Base-by-base conservation (phyloP, 2,329 filamentous ascomycete genomes). In the Trichoderma sp. region DNA sequence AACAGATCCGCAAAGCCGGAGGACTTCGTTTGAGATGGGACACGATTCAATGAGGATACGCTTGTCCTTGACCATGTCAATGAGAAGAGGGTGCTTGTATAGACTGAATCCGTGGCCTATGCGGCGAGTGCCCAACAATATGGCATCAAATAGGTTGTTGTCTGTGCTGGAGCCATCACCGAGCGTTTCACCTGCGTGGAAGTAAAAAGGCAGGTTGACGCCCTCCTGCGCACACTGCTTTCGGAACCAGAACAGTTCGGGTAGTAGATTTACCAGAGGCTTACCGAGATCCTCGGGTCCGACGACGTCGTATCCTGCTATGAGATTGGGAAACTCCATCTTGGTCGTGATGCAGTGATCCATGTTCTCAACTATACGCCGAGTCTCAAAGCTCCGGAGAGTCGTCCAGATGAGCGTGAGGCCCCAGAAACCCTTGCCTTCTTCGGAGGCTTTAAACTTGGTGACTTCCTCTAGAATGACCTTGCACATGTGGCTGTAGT, bases 161-260 rank as follows among this genome's bases (percentile, higher is more conserved):
- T 98, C 95, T 0, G 93, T 93, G 24, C 87, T 88, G 79, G 91
- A 92, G 33, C 95, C 95, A 77, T 87, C 85, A 29, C 94, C 95
- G 0, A 97, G 90, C 41, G 92, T 94, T 84, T 98, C 95, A 78
- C 95, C 96, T 0, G 96, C 95, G 83, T 98, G 95, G 86, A 98
- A 97, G 87, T 97, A 97, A 86, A 98, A 98, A 1, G 96, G 96
- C 11, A 99, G 91, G 67, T 95, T 91, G 50, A 98, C 90, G 3
- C 90, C 91, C 80, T 95, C 92, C 81, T 94, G 89, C 0, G 91
- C 90, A 82, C 95, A 98, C 79, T 93, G 91, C 83, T 96, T 95
- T 78, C 92, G 92, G 88, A 98, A 98, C 95, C 95, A 98, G 84
- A 98, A 96, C 0, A 98, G 86, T 80, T 97, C 91, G 0, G 95